These are phyloP conservation scores for Recurvomyces mirabilis DNA, from an alignment of 495 filamentous ascomycete genomes.

Conservation along the genomic window DNA sequence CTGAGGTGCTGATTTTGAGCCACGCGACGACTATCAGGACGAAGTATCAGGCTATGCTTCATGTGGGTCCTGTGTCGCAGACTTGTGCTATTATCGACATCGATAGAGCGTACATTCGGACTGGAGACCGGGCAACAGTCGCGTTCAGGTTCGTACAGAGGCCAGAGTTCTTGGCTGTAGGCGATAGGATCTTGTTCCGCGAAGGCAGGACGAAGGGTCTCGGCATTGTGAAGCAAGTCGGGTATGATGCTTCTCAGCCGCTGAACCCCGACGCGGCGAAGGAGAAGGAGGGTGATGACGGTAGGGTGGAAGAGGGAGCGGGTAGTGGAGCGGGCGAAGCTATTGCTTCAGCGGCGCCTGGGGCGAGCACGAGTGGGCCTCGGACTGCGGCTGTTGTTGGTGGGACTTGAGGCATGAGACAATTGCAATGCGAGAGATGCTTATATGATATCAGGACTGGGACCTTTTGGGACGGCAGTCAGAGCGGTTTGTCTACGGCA, in stretches of 20 bases:
- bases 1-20: conserved; percentile 88
- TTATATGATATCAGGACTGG: too few relatives aligned
- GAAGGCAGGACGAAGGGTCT: conserved; percentile 93
- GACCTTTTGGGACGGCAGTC: too few relatives aligned
- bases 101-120: conserved; percentile 88
- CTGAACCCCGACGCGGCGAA: conserved; percentile 38
- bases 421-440: too few relatives aligned
- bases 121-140: conserved; percentile 81
- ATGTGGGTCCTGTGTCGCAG: conserved; percentile 89
- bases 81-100: conserved; percentile 97
- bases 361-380: too few relatives aligned
- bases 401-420: too few relatives aligned
- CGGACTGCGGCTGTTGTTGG: too few relatives aligned
- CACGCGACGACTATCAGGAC: conserved; percentile 98
- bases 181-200: conserved; percentile 83
- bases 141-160: conserved; percentile 92
- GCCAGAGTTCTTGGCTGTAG: conserved; percentile 84
- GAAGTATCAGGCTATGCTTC: conserved; percentile 96
- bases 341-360: too few relatives aligned
- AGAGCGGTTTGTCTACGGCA: too few relatives aligned
- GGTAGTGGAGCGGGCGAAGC: too few relatives aligned
- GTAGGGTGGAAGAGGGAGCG: neutral
- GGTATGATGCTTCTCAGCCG: conserved; percentile 62
- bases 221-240: conserved; percentile 84
- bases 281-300: conserved; percentile 16